Evolutionary conservation across 1,284 basidiomycete genomes (phyloP), one percentile per base, ranked within the genome.

Genomic region (Irpex sp.): DNA sequence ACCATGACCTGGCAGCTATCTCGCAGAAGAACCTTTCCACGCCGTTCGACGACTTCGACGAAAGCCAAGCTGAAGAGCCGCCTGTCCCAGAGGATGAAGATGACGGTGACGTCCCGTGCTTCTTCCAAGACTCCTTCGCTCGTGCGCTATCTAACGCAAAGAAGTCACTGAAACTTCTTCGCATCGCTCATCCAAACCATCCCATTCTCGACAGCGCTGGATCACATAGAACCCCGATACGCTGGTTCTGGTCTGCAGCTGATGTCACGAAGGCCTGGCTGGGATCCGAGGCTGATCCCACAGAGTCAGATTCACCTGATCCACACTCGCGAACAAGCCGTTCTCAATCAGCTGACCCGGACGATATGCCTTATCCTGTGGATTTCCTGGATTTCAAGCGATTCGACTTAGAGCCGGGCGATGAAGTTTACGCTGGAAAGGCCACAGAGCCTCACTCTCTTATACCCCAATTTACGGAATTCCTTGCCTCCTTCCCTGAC

Each of bases 371-470:
- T 54, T 54, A 54, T 36, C 52, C 16, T 28, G 64, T 65, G 3
- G 76, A 77, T 21, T 68, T 90, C 16, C 67, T 70, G 5, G 75
- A 75, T 1, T 86, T 92, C 67, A 71, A 69, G 5, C 61, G 86
- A 3, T 93, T 88, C 64, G 87, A 91, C 66, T 73, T 87, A 23
- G 82, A 86, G 62, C 90, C 90, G 10, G 87, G 85, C 0, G 61
- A 73, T 4, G 73, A 75, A 56, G 58, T 74, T 14, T 66, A 19
- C 23, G 14, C 52, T 3, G 23, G 37, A 16, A 19, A 14, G 10
- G 7, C 19, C 18, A 35, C 5, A 33, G 28, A n/a, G 37, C 19
- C 18, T 21, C 19, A 12, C 69, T 23, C 71, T 71, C 35, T 68
- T 9, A 45, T 68, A n/a, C 54, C 68, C 6, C 64, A 61, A 28